A percentile compares a stretch with the other conserved stretches of the same genome.
These are phyloP conservation scores for Colletotrichum caudatum DNA, from an alignment of 2,329 filamentous ascomycete species.

Conservation along the genomic window DNA sequence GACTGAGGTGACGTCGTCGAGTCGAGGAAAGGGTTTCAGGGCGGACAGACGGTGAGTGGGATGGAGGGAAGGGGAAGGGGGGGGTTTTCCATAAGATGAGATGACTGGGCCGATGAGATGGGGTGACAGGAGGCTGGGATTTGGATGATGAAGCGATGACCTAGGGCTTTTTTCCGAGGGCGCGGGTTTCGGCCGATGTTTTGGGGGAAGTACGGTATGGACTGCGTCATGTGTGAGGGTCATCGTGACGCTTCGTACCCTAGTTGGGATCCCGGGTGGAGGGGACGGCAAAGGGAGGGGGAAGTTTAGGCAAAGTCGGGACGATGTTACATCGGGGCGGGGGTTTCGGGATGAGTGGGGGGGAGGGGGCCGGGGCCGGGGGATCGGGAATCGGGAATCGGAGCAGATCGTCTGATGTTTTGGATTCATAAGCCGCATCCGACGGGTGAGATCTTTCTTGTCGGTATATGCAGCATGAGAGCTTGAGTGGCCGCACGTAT, in stretches of 20 bases:
- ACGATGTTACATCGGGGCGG: conserved; percentile 31
- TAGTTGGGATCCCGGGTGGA: background rate
- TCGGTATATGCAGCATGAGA: background rate
- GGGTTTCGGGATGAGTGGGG: background rate
- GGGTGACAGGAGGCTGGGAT: background rate
- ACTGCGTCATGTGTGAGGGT: conserved; percentile 6
- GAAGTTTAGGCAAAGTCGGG: conserved; percentile 15
- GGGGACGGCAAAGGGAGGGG: background rate
- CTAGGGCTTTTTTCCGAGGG: background rate
- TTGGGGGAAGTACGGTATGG: no score
- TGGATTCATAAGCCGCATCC: background rate
- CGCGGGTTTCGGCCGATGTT: conserved; percentile 4
- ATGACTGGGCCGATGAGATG: background rate
- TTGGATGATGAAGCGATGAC: background rate
- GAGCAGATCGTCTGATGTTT: background rate
- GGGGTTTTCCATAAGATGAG: conserved; percentile 3
- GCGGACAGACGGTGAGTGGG: background rate
- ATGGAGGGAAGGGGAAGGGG: background rate
- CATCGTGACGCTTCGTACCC: conserved; percentile 15
- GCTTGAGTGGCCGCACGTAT: background rate
- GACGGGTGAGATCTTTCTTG: background rate
- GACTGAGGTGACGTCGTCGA: background rate
- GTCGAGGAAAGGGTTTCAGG: background rate
- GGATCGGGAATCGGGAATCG: conserved; percentile 8
- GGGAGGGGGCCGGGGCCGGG: background rate